phyloP scores from a whole-genome alignment of 306 rosid species.

The Urtica urens region DNA sequence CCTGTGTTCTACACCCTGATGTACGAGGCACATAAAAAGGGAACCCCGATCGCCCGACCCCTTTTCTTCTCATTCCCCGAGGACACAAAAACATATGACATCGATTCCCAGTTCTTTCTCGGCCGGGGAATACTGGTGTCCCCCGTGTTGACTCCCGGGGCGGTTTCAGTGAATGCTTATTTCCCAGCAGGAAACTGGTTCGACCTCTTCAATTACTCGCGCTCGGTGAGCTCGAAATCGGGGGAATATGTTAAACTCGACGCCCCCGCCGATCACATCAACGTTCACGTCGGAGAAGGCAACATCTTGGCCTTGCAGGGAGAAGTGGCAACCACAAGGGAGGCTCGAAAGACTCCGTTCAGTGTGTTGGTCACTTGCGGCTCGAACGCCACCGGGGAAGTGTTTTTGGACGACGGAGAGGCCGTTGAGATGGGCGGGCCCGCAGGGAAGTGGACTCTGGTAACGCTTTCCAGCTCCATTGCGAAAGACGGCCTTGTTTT shows the following conservation, averaged over 20 bases:
- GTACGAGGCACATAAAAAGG: conserved; percentile 61
- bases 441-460: conserved; percentile 53
- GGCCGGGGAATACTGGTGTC: conserved; percentile 70
- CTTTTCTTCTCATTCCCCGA: conserved; percentile 87
- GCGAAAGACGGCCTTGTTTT: conserved; percentile 13
- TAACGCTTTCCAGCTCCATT: conserved; percentile 29
- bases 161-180: conserved; percentile 53
- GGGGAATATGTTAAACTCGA: conserved; percentile 45
- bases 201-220: conserved; percentile 59
- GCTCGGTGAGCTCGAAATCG: conserved; percentile 31
- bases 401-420: conserved; percentile 75
- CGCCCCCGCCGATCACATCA: conserved; percentile 67
- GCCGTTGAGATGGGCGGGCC: conserved; percentile 35
- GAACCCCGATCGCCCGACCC: conserved; percentile 77
- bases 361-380: conserved; percentile 47
- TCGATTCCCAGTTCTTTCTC: conserved; percentile 62
- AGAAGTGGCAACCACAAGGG: conserved; percentile 45
- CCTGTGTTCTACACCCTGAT: conserved; percentile 73
- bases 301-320: conserved; percentile 70
- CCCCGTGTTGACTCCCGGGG: conserved; percentile 51
- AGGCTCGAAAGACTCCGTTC: conserved; percentile 45
- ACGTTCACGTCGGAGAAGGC: conserved; percentile 61
- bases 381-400: conserved; percentile 41
- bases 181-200: conserved; percentile 83
- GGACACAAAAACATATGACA: conserved; percentile 47